These are phyloP conservation scores for thale cress (Arabidopsis thaliana) DNA, from an alignment of 345 rosid species.

Conservation along the genomic window TAIR10.1 NC_003070.9:18132001-18132500, in stretches of 20 bases:
- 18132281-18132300: background rate
- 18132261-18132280: background rate
- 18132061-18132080: too few relatives aligned
- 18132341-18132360: conserved; percentile 39
- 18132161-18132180: background rate
- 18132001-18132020: too few relatives aligned
- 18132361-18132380: conserved; percentile 34
- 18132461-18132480: conserved; percentile 6
- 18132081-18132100: too few relatives aligned
- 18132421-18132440: conserved; percentile 24
- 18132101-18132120: background rate
- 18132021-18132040: too few relatives aligned
- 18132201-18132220: background rate
- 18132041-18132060: too few relatives aligned
- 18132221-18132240: background rate
- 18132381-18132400: conserved; percentile 35
- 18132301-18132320: background rate
- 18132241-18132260: background rate
- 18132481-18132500: conserved; percentile 8
- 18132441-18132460: conserved; percentile 18
- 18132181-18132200: too few relatives aligned
- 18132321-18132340: conserved; percentile 44
- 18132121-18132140: background rate
- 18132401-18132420: conserved; percentile 37
- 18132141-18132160: background rate